Conservation (phyloP, 495 filamentous ascomycete genomes). For the Tuber melanosporum region DNA sequence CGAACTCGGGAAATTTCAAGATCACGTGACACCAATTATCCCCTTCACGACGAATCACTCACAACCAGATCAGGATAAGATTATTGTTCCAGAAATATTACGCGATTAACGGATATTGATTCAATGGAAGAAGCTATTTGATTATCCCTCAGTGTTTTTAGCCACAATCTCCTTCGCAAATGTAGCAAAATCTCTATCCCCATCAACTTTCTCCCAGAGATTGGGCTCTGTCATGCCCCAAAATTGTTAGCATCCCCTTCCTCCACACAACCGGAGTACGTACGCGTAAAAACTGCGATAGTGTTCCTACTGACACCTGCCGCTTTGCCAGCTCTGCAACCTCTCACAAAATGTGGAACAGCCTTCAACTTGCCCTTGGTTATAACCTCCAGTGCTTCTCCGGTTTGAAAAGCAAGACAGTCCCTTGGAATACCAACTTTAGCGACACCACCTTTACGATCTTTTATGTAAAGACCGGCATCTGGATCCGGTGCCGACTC, state of each 20-base stretch:
- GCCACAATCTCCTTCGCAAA: conserved; percentile 80
- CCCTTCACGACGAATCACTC: background rate
- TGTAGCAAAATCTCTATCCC: conserved; percentile 69
- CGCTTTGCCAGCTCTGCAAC: conserved; percentile 49
- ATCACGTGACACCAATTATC: background rate
- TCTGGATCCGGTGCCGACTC: conserved; percentile 66
- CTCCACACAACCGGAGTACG: conserved; percentile 8
- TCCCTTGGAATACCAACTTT: conserved; percentile 86
- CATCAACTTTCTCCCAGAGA: conserved; percentile 75
- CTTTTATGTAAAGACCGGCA: conserved; percentile 86
- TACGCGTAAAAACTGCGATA: conserved; percentile 83
- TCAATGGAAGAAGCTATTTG: conserved; percentile 10
- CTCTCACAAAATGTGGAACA: conserved; percentile 92
- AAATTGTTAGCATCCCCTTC: conserved; percentile 10
- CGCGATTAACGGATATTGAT: background rate
- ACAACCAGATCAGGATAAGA: background rate
- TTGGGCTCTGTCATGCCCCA: conserved; percentile 57
- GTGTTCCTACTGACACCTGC: conserved; percentile 69
- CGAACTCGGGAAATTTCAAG: background rate
- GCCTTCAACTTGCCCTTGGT: conserved; percentile 83
- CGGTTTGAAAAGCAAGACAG: conserved; percentile 93
- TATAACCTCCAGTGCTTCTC: conserved; percentile 82
- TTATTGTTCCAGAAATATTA: background rate
- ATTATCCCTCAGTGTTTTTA: conserved; percentile 57
- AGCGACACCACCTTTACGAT: conserved; percentile 65